Evolutionary conservation across 2,329 filamentous ascomycete species (phyloP), one percentile per base, ranked within the genome.

Genomic region (Cytospora schulzeri): DNA sequence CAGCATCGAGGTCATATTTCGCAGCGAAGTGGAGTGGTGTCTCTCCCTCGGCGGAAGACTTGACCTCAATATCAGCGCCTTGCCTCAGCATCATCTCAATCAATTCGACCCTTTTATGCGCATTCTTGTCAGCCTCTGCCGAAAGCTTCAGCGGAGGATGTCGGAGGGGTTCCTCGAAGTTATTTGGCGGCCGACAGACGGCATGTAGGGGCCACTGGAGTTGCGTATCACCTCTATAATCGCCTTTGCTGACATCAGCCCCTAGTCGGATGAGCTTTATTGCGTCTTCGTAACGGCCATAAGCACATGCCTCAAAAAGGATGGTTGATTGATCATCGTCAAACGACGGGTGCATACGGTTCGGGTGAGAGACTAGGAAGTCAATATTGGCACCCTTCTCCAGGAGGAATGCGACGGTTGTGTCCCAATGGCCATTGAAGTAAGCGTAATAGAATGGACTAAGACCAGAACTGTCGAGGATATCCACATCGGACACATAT

Each of bases 371-470:
- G n/a, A 64, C 17, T 15, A n/a, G 12, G 3, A 51, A 56, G 57
- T 74, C 60, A 56, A 74, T 69, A 62, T 72, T 62, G 26, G 71
- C 72, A 33, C 71, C 71, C 29, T 64, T 70, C 12, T 68, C 51
- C 19, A 71, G 66, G n/a, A 74, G 68, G 8, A 70, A 60, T 0
- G 70, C 66, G 3, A 73, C 50, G 14, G 71, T 72, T 12, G 68
- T 63, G 28, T 66, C 57, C 70, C 71, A 74, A 2, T 65, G 69
- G 15, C 68, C 66, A 57, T 66, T 59, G 26, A 68, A 68, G 52
- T 70, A 71, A 31, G 72, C 72, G 56, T 72, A 67, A 51, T 73
- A 74, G n/a, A 74, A 66, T 5, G 72, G 71, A 4, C 71, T 71
- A 28, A 71, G 62, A 5, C 68, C 69, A 55, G 60, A 60, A 11